Conservation (phyloP, 331 rosid species). For the Dryas integrifolia region DNA sequence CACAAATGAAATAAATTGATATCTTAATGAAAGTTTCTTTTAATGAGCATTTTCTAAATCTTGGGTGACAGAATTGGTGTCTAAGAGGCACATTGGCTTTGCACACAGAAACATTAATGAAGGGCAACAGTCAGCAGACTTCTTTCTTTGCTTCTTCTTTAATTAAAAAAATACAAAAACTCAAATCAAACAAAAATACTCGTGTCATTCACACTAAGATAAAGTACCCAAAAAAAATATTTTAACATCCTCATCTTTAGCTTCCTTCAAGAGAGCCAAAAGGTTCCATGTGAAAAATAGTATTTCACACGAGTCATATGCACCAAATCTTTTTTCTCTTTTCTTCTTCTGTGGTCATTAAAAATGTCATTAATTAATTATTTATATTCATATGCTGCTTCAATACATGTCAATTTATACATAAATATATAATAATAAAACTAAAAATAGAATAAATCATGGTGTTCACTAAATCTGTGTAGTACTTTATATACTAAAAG, state of each 20-base stretch:
- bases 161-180: not conserved
- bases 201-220: not conserved
- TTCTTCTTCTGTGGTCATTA: not conserved
- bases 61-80: not conserved
- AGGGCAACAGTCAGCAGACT: not conserved
- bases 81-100: not conserved
- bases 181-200: not conserved
- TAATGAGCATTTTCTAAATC: not conserved
- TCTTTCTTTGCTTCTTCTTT: not conserved
- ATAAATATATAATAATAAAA: not conserved
- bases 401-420: slow-evolving; percentile 1
- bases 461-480: not conserved
- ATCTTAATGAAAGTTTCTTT: not conserved
- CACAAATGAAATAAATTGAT: not conserved
- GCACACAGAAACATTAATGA: not conserved
- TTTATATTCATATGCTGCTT: not conserved
- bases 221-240: not conserved
- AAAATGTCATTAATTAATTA: not conserved
- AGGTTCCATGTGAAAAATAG: slow-evolving; percentile 7
- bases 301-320: slow-evolving; percentile 5
- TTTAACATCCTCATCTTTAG: not conserved
- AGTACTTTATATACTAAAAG: not conserved
- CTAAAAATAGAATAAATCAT: not conserved
- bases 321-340: not conserved
- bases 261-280: slow-evolving; percentile 7